A percentile compares a stretch with the other conserved stretches of the same genome.
phyloP scores from a whole-genome alignment of 306 rosid species.

The Rubus idaeus region DNA sequence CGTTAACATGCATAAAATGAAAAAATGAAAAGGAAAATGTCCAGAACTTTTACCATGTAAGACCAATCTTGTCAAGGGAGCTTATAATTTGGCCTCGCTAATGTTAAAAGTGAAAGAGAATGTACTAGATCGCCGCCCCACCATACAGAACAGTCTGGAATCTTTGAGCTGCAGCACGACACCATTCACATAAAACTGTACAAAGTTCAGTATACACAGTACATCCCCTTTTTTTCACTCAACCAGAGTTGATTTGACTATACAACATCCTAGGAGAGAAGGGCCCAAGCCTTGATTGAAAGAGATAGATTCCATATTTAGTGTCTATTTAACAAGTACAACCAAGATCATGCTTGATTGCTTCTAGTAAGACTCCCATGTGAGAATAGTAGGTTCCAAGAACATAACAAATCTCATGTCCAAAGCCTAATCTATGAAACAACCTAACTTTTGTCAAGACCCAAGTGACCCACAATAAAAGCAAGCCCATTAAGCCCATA shows the following conservation, averaged over 20 bases:
- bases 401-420: neutral
- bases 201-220: neutral
- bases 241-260: neutral
- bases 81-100: neutral
- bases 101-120: neutral
- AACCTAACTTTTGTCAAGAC: neutral
- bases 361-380: neutral
- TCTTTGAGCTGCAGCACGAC: slow-evolving; percentile 1
- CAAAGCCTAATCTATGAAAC: neutral
- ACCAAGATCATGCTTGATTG: no score
- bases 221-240: neutral
- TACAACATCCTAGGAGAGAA: neutral
- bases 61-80: neutral
- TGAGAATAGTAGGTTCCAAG: neutral
- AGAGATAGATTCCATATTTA: neutral
- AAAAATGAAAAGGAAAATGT: no score
- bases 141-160: neutral
- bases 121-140: neutral
- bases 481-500: neutral
- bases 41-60: neutral
- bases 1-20: neutral
- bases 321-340: neutral
- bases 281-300: neutral
- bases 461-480: neutral
- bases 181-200: neutral